Conservation (phyloP, 1,284 basidiomycete species). For the Farysia itapuensis region DNA sequence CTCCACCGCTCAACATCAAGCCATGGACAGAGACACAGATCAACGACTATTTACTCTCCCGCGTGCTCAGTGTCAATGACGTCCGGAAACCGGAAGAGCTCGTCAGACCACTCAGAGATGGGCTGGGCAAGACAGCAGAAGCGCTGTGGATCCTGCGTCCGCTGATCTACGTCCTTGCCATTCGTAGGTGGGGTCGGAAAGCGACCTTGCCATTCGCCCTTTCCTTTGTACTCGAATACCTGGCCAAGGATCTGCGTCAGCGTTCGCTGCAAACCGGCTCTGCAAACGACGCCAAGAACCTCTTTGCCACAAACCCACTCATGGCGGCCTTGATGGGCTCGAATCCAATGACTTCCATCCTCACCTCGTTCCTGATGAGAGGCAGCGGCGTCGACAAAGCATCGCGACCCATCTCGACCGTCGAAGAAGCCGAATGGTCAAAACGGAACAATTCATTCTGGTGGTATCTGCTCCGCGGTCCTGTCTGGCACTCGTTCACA, state of each 20-base stretch:
- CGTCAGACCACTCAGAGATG: conserved; percentile 38
- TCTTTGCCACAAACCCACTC: conserved; percentile 37
- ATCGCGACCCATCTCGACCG: conserved; percentile 50
- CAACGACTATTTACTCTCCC: conserved; percentile 54
- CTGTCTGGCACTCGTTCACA: conserved; percentile 84
- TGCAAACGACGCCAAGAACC: not conserved
- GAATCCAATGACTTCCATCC: conserved; percentile 46
- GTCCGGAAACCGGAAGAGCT: conserved; percentile 48
- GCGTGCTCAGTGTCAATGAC: conserved; percentile 52
- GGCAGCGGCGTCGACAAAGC: conserved; percentile 21
- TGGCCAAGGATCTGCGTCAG: conserved; percentile 40
- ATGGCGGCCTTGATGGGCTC: conserved; percentile 47
- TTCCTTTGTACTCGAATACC: conserved; percentile 44
- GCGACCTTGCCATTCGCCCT: conserved; percentile 41
- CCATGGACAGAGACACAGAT: conserved; percentile 49
- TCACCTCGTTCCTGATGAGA: conserved; percentile 37
- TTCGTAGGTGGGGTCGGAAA: conserved; percentile 44
- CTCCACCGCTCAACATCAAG: conserved; percentile 15
- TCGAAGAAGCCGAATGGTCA: conserved; percentile 70
- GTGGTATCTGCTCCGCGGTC: conserved; percentile 83
- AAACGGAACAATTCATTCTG: conserved; percentile 76
- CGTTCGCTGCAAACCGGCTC: conserved; percentile 24
- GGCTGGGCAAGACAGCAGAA: conserved; percentile 35
- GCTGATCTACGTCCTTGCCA: conserved; percentile 48
- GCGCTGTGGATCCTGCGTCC: conserved; percentile 49